Conservation (phyloP, 805 yeast genomes). For the Starmerella bombi region DNA sequence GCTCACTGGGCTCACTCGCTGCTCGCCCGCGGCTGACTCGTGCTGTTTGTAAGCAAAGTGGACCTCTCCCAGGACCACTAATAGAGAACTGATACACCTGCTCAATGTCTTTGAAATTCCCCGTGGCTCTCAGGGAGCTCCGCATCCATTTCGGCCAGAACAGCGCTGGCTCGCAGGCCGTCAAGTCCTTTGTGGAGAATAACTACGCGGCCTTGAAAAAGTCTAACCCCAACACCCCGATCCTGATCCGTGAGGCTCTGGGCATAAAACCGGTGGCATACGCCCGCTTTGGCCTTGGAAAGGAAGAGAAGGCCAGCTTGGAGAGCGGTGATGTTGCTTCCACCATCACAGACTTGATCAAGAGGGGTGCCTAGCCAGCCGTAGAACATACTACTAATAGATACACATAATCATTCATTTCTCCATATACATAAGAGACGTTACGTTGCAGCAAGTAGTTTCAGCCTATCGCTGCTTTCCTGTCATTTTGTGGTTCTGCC, state of each 20-base stretch:
- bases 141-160: constrained; percentile 71
- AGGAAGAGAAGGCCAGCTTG: constrained; percentile 34
- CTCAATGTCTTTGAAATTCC: constrained; percentile 26
- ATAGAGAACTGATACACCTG: no score
- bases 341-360: constrained; percentile 31
- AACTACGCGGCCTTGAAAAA: constrained; percentile 55
- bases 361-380: constrained; percentile 18
- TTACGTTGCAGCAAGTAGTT: background rate
- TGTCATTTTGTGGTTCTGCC: no score
- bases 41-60: no score
- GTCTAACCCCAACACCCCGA: constrained; percentile 53
- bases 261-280: constrained; percentile 62
- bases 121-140: constrained; percentile 54
- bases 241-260: constrained; percentile 62
- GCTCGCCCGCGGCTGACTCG: no score
- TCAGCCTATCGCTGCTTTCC: no score
- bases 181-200: constrained; percentile 49
- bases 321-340: constrained; percentile 34
- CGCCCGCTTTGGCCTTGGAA: constrained; percentile 49
- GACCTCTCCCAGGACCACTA: no score
- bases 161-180: constrained; percentile 55
- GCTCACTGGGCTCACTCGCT: no score
- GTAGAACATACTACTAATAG: background rate
- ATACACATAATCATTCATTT: background rate
- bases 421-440: background rate